Base-by-base conservation (phyloP, 2,329 filamentous ascomycete species). In the Neopestalotiopsis clavispora region DNA sequence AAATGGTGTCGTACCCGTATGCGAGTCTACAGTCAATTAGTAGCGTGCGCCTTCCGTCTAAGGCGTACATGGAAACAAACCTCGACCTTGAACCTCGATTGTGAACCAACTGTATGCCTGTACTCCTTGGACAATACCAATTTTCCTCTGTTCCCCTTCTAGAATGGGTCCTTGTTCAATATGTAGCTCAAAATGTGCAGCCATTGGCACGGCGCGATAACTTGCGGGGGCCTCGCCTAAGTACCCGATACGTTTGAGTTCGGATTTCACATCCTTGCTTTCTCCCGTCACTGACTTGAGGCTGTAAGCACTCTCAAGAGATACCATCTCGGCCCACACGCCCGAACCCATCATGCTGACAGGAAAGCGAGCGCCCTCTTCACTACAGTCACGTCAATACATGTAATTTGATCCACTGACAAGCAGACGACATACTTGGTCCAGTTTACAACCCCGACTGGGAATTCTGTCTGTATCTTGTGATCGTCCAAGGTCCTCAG, bases 121-220 rank as follows among this genome's bases (percentile, higher is more conserved):
- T 1, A 92, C 92, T 2, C 91, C 92, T 40, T 87, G 86, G 4
- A 95, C 92, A 6, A 93, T 86, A 28, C 91, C 90, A 65, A 95
- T 86, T 67, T 90, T 89, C 72, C 90, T 85, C 32, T 84, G 81
- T 34, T 86, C 84, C 17, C 85, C 85, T 74, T 95, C 90, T 1
- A 97, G 85, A 42, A 94, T 88, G 0, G 93, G 92, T 0, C 93
- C 93, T 77, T 97, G 94, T 77, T 97, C 94, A 66, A 95, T 95
- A 76, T 96, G 93, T 10, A 96, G 84, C 78, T 95, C 93, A 74
- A 95, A 95, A 78, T 95, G 92, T 0, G 92, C 92, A 0, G 88
- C 91, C 80, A 94, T 89, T 0, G 91, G 91, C 17, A 86, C 88
- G 40, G 84, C 82, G 70, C 85, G 82, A 77, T 91, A 84, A 66